These are phyloP conservation scores for Solanum virginianum DNA, from an alignment of 257 asterid species.

Conservation along the genomic window DNA sequence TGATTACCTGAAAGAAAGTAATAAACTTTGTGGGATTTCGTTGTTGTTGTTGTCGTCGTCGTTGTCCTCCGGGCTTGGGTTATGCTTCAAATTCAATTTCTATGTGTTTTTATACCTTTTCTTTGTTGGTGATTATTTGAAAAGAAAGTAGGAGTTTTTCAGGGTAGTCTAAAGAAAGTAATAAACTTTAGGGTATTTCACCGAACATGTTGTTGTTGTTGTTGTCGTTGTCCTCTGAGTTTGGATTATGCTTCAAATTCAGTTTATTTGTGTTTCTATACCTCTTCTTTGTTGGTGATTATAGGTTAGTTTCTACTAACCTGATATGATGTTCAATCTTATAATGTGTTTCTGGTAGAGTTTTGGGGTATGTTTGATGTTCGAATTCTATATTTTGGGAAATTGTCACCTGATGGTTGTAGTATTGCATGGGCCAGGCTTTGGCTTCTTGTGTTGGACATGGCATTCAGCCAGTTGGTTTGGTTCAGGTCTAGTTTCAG, in stretches of 20 bases:
- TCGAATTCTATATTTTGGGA: neutral
- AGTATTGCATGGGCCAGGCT: no score
- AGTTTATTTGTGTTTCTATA: neutral
- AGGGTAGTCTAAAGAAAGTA: no score
- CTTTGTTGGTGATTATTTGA: neutral
- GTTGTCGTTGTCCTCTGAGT: neutral
- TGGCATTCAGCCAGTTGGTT: neutral
- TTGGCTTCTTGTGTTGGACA: neutral
- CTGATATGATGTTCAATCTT: neutral
- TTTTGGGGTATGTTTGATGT: neutral
- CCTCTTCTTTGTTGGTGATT: neutral
- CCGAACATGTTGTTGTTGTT: neutral
- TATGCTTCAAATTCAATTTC: neutral
- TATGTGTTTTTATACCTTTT: neutral
- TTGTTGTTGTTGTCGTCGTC: no score
- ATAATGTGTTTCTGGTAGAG: neutral
- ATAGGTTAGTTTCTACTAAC: neutral
- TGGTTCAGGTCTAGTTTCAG: neutral
- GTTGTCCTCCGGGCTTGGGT: slow-evolving; percentile 15
- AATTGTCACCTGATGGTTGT: no score
- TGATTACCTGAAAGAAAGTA: no score
- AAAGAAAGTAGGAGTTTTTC: neutral
- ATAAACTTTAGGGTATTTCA: neutral
- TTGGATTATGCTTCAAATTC: neutral
- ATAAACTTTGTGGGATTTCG: no score